Base-by-base conservation (phyloP, 768 basidiomycete species). In the Podaxis carcinomalis region DNA sequence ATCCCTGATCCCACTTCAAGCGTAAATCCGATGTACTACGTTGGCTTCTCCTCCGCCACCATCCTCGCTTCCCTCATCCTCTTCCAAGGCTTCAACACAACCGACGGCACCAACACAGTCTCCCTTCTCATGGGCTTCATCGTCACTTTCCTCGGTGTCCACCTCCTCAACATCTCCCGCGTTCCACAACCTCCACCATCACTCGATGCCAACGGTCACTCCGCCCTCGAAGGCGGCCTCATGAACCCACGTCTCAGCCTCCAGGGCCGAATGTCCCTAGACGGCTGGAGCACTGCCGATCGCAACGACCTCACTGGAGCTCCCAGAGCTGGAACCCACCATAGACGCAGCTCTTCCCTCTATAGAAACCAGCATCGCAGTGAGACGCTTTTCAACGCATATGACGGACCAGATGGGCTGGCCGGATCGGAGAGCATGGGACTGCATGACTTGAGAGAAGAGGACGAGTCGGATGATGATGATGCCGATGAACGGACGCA, bases 11-110 rank as follows among this genome's bases (percentile, higher is more conserved):
- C 51, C 23, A 50, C 46, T 50, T 32, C 21, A 36, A 96, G 94
- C 52, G 95, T 98, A 55, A 98, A 98, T 72, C 96, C 95, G 0
- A 90, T 97, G 80, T 98, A 98, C 76, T 98, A 95, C 69, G 96
- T 98, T 73, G 89, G 92, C 72, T 99, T 99, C 78, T 93, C 93
- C 16, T 91, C 92, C 1, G 89, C 90, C 4, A 98, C 95, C 51
- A 90, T 96, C 69, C 80, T 97, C 46, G 94, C 97, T 0, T 97
- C 94, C 63, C 83, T 97, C 62, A 96, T 99, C 67, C 83, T 99
- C 63, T 98, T 98, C 83, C 91, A 95, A 78, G 97, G 97, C 0
- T 90, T 98, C 80, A 94, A 98, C 76, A 98, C 93, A 4, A 85
- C 87, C 27, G 87, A 85, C 62, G 87, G 84, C 11, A 82, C 84